Conservation (phyloP, 257 asterid species). For the Agastache rugosa region DNA sequence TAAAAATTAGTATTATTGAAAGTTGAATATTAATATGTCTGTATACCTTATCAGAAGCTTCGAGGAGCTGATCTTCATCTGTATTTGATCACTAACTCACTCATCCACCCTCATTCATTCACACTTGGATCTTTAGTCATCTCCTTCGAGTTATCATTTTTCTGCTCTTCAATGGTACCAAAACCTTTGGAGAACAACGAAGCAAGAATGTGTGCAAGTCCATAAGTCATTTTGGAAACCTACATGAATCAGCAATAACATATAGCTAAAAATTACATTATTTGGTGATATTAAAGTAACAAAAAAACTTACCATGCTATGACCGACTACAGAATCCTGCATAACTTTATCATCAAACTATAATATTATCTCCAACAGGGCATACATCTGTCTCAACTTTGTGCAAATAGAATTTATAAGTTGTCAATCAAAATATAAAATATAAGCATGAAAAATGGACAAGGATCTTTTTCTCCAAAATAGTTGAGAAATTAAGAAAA, state of each 20-base stretch:
- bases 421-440: no score
- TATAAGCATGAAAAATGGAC: no score
- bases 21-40: slow-evolving; percentile 15
- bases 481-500: slow-evolving; percentile 48
- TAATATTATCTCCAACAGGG: slow-evolving; percentile 56
- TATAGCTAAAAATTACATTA: slow-evolving; percentile 11
- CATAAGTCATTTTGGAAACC: slow-evolving; percentile 73
- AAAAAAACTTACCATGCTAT: slow-evolving; percentile 73
- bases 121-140: slow-evolving; percentile 72
- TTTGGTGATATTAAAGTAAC: no score
- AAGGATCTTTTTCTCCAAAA: slow-evolving; percentile 41
- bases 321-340: slow-evolving; percentile 67
- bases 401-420: slow-evolving; percentile 44
- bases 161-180: slow-evolving; percentile 71
- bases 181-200: slow-evolving; percentile 77
- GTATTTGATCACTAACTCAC: slow-evolving; percentile 83
- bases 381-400: slow-evolving; percentile 54
- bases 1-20: slow-evolving; percentile 11
- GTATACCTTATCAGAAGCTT: slow-evolving; percentile 67
- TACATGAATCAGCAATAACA: slow-evolving; percentile 37
- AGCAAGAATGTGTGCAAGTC: slow-evolving; percentile 70
- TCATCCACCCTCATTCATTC: slow-evolving; percentile 93
- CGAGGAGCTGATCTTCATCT: slow-evolving; percentile 94
- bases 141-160: slow-evolving; percentile 49
- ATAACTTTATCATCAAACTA: slow-evolving; percentile 69